A percentile compares a stretch with the other conserved stretches of the same genome.
Evolutionary conservation across 2,329 filamentous ascomycete species (phyloP).

Genomic region (Hypoxylon sp.): DNA sequence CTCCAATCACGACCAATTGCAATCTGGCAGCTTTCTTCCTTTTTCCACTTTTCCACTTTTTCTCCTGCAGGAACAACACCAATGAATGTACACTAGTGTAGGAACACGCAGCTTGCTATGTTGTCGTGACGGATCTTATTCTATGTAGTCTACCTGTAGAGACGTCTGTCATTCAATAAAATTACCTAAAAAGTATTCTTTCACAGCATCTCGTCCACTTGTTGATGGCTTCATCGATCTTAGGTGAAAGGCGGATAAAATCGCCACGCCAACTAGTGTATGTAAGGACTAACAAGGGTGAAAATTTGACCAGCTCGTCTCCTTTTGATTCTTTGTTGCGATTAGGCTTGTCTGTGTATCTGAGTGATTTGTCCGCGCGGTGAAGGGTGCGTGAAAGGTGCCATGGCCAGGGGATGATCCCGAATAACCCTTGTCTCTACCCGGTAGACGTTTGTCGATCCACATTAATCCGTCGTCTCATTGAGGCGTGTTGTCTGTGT

Average conservation of each 20-base stretch:
- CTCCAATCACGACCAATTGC: slow-evolving; percentile 23
- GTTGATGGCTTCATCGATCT: slow-evolving; percentile 3
- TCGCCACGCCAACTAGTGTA: slow-evolving; percentile 10
- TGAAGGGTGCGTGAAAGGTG: slow-evolving; percentile 12
- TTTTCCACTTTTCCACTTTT: slow-evolving; percentile 35
- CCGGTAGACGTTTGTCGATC: slow-evolving; percentile 47
- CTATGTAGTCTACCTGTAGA: slow-evolving; percentile 17
- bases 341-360: slow-evolving; percentile 9
- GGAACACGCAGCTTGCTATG: slow-evolving; percentile 38
- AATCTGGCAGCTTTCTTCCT: slow-evolving; percentile 4
- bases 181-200: slow-evolving; percentile 22
- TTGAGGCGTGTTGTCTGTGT: slow-evolving; percentile 27
- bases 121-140: slow-evolving; percentile 22
- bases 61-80: slow-evolving; percentile 45
- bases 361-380: slow-evolving; percentile 24
- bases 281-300: slow-evolving; percentile 4
- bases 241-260: slow-evolving; percentile 1
- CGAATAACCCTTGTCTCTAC: slow-evolving; percentile 39
- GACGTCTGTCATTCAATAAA: slow-evolving; percentile 5
- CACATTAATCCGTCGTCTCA: slow-evolving; percentile 44
- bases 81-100: slow-evolving; percentile 15
- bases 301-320: slow-evolving; percentile 3
- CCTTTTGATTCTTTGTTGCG: slow-evolving; percentile 37
- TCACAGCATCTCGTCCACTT: slow-evolving; percentile 6
- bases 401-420: slow-evolving; percentile 26